Conservation (phyloP, 345 rosid genomes). For the Dimocarpus longan region DNA sequence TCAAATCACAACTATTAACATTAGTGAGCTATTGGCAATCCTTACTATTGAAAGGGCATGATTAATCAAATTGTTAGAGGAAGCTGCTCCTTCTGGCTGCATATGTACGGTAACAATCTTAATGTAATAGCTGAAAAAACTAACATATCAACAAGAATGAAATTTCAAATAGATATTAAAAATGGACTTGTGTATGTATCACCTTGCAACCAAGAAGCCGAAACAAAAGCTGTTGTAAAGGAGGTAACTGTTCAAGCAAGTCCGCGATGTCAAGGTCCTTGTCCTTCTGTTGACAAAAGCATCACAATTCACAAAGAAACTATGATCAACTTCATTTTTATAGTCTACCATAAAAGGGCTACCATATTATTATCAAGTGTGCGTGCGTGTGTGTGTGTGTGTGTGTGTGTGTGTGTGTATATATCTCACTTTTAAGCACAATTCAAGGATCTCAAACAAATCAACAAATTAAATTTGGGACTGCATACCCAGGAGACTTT, state of each 20-base stretch:
- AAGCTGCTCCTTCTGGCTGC: constrained; percentile 48
- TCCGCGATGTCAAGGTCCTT: constrained; percentile 23
- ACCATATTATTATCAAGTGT: neutral
- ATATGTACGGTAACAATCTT: neutral
- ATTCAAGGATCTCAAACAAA: neutral
- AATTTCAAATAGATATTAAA: neutral
- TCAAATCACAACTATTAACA: neutral
- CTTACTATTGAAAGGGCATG: constrained; percentile 44
- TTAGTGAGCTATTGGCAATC: neutral
- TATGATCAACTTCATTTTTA: too few relatives aligned
- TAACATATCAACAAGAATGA: neutral
- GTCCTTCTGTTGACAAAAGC: constrained; percentile 26
- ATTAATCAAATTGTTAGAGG: constrained; percentile 33
- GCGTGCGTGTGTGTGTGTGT: rapidly evolving
- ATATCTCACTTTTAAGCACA: too few relatives aligned
- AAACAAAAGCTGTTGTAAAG: constrained; percentile 37
- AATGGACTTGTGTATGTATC: neutral
- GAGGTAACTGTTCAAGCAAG: constrained; percentile 39
- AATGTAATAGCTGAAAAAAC: neutral
- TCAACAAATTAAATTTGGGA: neutral
- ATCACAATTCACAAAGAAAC: neutral
- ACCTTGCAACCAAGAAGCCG: constrained; percentile 47
- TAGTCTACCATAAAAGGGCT: too few relatives aligned
- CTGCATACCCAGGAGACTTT: constrained; percentile 31
- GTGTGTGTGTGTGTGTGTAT: neutral